Conservation (phyloP, 2,329 filamentous ascomycete species). For the Beauveria pseudobassiana region DNA sequence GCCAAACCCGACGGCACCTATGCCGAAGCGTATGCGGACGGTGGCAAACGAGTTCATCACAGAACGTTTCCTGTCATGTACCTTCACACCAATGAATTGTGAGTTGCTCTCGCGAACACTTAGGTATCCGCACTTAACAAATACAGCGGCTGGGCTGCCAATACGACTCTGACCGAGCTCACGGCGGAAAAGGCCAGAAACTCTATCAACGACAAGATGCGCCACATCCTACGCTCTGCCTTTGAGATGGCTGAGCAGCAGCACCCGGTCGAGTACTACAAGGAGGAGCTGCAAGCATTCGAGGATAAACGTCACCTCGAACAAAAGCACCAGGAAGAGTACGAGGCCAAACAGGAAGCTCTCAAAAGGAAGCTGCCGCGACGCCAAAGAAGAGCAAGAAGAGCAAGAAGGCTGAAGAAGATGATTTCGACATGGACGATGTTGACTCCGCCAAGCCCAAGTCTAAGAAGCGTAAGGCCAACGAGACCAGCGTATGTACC, state of each 20-base stretch:
- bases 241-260: constrained; percentile 74
- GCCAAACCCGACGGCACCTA: constrained; percentile 77
- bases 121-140: not conserved
- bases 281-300: constrained; percentile 63
- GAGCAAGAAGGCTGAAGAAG: constrained; percentile 37
- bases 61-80: constrained; percentile 95
- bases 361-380: constrained; percentile 36
- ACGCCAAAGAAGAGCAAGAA: constrained; percentile 12
- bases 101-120: constrained; percentile 35
- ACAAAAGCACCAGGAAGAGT: constrained; percentile 36
- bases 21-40: constrained; percentile 78
- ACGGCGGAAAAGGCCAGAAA: constrained; percentile 64
- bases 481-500: constrained; percentile 45
- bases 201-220: constrained; percentile 66
- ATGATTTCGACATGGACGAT: constrained; percentile 56
- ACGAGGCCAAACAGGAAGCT: constrained; percentile 19
- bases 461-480: constrained; percentile 76
- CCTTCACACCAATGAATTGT: constrained; percentile 94
- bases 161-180: constrained; percentile 73
- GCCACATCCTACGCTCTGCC: constrained; percentile 70
- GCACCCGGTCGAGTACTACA: constrained; percentile 74
- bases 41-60: constrained; percentile 77
- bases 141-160: constrained; percentile 79
- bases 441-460: constrained; percentile 59
- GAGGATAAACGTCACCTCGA: constrained; percentile 58